Base-by-base conservation (phyloP, 2,329 filamentous ascomycete species). In the Xylaria multiplex region DNA sequence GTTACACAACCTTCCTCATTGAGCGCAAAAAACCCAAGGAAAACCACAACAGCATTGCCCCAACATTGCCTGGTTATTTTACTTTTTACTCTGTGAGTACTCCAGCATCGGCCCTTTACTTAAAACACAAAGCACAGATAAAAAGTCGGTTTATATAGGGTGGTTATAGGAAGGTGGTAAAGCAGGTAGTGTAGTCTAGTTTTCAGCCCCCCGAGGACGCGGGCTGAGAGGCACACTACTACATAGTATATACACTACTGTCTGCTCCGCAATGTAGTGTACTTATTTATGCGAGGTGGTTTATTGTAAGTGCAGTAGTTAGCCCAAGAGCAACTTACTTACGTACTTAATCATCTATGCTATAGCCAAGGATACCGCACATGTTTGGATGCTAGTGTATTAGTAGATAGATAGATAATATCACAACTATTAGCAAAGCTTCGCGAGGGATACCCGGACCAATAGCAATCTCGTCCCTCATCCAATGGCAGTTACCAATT, bases 161-260 rank as follows among this genome's bases (percentile, higher is more conserved):
- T 42, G 40, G 30, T 40, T 62, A 40, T 62, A 62, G 53, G 32
- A 66, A 59, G 48, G 64, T 66, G 42, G 27, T 43, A 52, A 16
- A 27, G 13, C 19, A 52, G 40, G 45, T 9, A 9, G 11, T 8
- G 35, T 37, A 9, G 35, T 37, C 35, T 37, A 13, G 19, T 42
- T 32, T 46, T 61, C 45, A 53, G 52, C 52, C 60, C 43, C 37
- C 43, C 2, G 11, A 22, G 45, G 22, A 30, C 9, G 9, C 37
- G 5, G 37, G 37, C 37, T 40, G 37, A 40, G 9, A 27, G 27
- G 27, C 5, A 5, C 27, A 27, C 27, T 27, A 27, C 27, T 27
- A 27, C 5, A 27, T 5, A 27, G 27, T 5, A 27, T 27, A 5
- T 27, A 27, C 27, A 3, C 9, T 11, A 11, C 35, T 40, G 8